phyloP scores from a whole-genome alignment of 176 grass and related monocot genomes.

The Leersia perrieri region DNA sequence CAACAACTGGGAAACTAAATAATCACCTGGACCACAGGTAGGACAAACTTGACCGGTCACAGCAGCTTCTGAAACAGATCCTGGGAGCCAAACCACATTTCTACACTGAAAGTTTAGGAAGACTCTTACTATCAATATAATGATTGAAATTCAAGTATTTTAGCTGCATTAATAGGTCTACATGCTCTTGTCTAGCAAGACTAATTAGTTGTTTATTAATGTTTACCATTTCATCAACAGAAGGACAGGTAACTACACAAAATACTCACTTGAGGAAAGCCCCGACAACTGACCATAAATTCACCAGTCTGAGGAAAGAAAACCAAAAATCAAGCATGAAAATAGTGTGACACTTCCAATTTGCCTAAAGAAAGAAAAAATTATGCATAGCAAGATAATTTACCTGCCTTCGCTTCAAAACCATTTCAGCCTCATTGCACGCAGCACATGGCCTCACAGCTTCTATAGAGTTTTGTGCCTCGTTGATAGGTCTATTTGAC shows the following conservation, averaged over 20 bases:
- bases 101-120: conserved; percentile 68
- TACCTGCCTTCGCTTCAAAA: conserved; percentile 65
- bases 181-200: background rate
- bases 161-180: background rate
- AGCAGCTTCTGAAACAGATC: conserved; percentile 73
- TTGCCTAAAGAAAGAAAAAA: background rate
- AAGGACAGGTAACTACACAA: conserved; percentile 1
- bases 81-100: conserved; percentile 93
- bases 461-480: conserved; percentile 48
- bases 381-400: conserved; percentile 23
- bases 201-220: background rate
- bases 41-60: conserved; percentile 76
- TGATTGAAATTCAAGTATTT: background rate
- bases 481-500: conserved; percentile 63
- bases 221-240: background rate
- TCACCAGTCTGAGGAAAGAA: conserved; percentile 57
- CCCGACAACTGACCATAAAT: conserved; percentile 78
- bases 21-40: conserved; percentile 72
- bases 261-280: conserved; percentile 64
- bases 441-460: conserved; percentile 68
- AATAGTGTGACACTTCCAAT: background rate
- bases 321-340: conserved; percentile 13
- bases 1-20: conserved; percentile 25
- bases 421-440: conserved; percentile 80
- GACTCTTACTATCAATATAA: conserved; percentile 2